Evolutionary conservation across 192 early-diverging fungal genomes (phyloP), one percentile per base, ranked within the genome.

Genomic region (Phlyctochytrium bullatum): DNA sequence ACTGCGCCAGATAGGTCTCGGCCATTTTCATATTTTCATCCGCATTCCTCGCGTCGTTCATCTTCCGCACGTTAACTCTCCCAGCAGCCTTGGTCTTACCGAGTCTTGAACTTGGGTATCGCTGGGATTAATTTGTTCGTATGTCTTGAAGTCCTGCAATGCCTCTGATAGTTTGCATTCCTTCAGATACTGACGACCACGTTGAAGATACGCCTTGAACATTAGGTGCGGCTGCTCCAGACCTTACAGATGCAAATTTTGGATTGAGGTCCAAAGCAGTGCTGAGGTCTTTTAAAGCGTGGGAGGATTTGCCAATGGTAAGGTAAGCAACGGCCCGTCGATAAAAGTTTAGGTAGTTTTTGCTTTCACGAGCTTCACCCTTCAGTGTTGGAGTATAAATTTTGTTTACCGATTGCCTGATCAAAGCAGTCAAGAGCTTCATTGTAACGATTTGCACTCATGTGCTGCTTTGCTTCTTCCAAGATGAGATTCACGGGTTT

Each of bases 301-400:
- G 82, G 3, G 74, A 64, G 58, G 83, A 84, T 36, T 86, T 84
- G 54, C 90, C 92, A 29, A 95, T 64, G 24, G 84, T 83, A 40
- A 97, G 74, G 52, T 93, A 88, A 4, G 90, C 89, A 16, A 90
- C 87, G 0, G 94, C 96, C 52, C 95, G 84, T 72, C 90, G 88
- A 72, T 89, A 96, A 78, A 90, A 92, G n/a, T 88, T 88, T 10
- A 93, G 69, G 63, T 95, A 92, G 81, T 93, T 90, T 52, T 81
- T 75, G 10, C 92, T 90, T 64, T 98, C 93, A 35, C 74, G 71
- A 32, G 76, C 91, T 80, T 6, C 20, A 6, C 6, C 20, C 10
- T 6, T 6, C 40, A 47, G 6, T 47, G 6, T 47, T 47, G 40
- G 20, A 47, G 40, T 6, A 27, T 57, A 14, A 25, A 57, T 6